These are phyloP conservation scores for Lentinula novae-zelandiae DNA, from an alignment of 1,284 basidiomycete genomes.

Conservation along the genomic window DNA sequence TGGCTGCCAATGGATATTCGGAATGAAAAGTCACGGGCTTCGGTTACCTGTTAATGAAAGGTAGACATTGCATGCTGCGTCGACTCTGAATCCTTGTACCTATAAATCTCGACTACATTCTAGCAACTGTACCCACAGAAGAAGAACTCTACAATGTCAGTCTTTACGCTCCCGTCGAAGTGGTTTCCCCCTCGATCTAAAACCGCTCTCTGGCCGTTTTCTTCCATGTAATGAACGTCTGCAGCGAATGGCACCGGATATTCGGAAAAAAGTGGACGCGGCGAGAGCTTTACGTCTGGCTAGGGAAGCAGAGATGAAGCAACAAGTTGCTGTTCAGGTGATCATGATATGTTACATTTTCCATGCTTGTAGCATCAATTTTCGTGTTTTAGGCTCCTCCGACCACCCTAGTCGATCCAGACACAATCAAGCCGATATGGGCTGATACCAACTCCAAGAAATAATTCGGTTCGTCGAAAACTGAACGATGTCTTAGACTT, in stretches of 20 bases:
- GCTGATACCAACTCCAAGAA: constrained; percentile 24
- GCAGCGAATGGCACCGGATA: constrained; percentile 66
- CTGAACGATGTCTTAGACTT: too few relatives aligned
- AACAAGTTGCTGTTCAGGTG: constrained; percentile 55
- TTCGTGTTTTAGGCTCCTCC: neutral
- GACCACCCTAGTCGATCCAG: constrained; percentile 34
- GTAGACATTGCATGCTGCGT: constrained; percentile 28
- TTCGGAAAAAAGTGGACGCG: constrained; percentile 63
- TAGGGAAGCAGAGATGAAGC: constrained; percentile 50
- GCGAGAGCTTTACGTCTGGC: constrained; percentile 52
- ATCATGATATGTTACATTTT: constrained; percentile 15
- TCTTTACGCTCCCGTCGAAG: neutral
- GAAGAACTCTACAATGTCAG: constrained; percentile 54
- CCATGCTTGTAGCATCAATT: neutral
- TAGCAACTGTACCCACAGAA: constrained; percentile 60
- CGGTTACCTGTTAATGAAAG: constrained; percentile 63
- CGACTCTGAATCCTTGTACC: constrained; percentile 4
- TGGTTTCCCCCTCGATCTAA: neutral
- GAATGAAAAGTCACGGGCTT: constrained; percentile 47
- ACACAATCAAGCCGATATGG: constrained; percentile 51
- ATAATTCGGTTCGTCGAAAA: neutral
- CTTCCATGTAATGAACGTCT: neutral
- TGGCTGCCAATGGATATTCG: constrained; percentile 2
- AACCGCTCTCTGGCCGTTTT: constrained; percentile 10
- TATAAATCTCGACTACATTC: constrained; percentile 6